phyloP scores from a whole-genome alignment of 116 monocot genomes.

The Iris pallida region DNA sequence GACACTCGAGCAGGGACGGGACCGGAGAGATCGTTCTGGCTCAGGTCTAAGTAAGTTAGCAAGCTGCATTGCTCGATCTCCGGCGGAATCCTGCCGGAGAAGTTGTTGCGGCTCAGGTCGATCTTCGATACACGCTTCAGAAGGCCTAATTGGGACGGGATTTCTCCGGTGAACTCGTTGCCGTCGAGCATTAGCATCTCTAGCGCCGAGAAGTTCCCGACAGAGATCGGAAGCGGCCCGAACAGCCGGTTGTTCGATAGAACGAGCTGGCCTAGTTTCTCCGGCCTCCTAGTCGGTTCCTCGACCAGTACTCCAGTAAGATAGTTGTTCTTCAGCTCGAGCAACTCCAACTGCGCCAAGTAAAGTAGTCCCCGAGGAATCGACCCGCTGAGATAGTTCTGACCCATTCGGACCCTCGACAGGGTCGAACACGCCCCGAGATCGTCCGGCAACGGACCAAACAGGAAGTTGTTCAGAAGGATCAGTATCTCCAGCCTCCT shows the following conservation, averaged over 20 bases:
- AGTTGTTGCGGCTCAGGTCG: constrained; percentile 61
- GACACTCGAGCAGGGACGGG: constrained; percentile 43
- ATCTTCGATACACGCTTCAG: constrained; percentile 55
- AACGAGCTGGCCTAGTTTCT: constrained; percentile 46
- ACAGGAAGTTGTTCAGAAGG: constrained; percentile 85
- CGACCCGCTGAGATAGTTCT: constrained; percentile 71
- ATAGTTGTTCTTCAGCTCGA: constrained; percentile 88
- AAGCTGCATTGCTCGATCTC: constrained; percentile 48
- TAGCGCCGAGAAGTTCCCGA: constrained; percentile 56
- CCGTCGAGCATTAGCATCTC: constrained; percentile 55
- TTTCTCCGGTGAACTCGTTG: constrained; percentile 52
- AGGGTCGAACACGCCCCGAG: constrained; percentile 63
- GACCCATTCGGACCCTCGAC: constrained; percentile 59
- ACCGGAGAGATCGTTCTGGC: constrained; percentile 49
- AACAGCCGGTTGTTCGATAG: constrained; percentile 62
- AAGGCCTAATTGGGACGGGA: constrained; percentile 43
- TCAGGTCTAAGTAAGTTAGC: constrained; percentile 79
- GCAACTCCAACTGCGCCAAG: constrained; percentile 49
- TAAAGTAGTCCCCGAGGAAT: constrained; percentile 77
- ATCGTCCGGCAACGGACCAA: constrained; percentile 69
- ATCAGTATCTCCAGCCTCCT: constrained; percentile 68
- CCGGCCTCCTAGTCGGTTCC: constrained; percentile 19
- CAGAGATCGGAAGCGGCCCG: constrained; percentile 52
- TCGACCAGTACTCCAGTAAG: constrained; percentile 54
- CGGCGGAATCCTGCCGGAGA: constrained; percentile 44